These are phyloP conservation scores for Xylaria intraflava DNA, from an alignment of 495 filamentous ascomycete genomes.

Conservation along the genomic window DNA sequence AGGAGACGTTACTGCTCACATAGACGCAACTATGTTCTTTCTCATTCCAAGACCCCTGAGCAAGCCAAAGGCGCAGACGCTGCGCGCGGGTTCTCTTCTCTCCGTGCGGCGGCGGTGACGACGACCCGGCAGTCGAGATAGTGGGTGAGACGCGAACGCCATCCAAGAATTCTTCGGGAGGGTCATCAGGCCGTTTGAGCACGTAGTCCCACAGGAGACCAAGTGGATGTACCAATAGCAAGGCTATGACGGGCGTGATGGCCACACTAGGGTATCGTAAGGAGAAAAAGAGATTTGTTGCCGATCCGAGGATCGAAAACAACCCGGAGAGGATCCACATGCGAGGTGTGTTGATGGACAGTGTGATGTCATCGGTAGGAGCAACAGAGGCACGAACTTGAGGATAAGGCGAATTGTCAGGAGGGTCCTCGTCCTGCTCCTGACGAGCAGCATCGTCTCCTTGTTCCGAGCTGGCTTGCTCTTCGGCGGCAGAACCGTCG, in stretches of 20 bases:
- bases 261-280: slow-evolving; percentile 80
- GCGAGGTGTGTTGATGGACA: slow-evolving; percentile 79
- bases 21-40: slow-evolving; percentile 85
- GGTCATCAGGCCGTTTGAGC: slow-evolving; percentile 57
- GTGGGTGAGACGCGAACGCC: slow-evolving; percentile 33
- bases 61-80: slow-evolving; percentile 61
- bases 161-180: slow-evolving; percentile 52
- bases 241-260: slow-evolving; percentile 77
- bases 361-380: slow-evolving; percentile 60
- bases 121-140: neutral
- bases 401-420: slow-evolving; percentile 60
- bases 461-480: slow-evolving; percentile 6
- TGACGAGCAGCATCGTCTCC: slow-evolving; percentile 25
- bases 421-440: slow-evolving; percentile 42
- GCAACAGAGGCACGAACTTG: slow-evolving; percentile 74
- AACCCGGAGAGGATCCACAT: slow-evolving; percentile 78
- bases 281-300: slow-evolving; percentile 78
- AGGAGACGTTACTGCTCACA: slow-evolving; percentile 85
- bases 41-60: slow-evolving; percentile 75
- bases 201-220: slow-evolving; percentile 70
- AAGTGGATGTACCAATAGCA: slow-evolving; percentile 74
- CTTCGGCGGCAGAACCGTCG: slow-evolving; percentile 14
- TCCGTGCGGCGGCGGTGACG: slow-evolving; percentile 10
- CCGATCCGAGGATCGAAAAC: slow-evolving; percentile 73
- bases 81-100: slow-evolving; percentile 27